These are phyloP conservation scores for Strobilomyces dryophilus DNA, from an alignment of 768 basidiomycete genomes.

Conservation along the genomic window DNA sequence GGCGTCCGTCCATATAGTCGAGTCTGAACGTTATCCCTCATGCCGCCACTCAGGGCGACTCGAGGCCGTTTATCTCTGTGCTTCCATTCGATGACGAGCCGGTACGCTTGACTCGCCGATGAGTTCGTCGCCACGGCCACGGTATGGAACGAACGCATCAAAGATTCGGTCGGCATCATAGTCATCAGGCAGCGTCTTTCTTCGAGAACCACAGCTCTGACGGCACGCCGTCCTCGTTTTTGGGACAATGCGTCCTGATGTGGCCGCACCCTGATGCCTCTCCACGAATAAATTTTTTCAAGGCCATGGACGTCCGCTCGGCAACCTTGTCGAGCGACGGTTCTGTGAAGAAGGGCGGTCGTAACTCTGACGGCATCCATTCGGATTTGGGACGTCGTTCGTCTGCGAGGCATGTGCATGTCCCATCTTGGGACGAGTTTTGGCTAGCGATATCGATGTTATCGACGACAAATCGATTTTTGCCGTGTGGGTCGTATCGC, in stretches of 20 bases:
- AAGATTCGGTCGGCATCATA: slow-evolving; percentile 39
- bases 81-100: background rate
- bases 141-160: slow-evolving; percentile 31
- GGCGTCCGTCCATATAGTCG: slow-evolving; percentile 45
- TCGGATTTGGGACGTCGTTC: background rate
- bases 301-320: slow-evolving; percentile 47
- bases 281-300: slow-evolving; percentile 35
- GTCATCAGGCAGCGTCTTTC: slow-evolving; percentile 23
- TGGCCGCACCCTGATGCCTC: slow-evolving; percentile 5
- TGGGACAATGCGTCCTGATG: slow-evolving; percentile 41
- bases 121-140: slow-evolving; percentile 41
- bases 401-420: slow-evolving; percentile 15
- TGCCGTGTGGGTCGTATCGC: too few relatives aligned
- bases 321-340: slow-evolving; percentile 40
- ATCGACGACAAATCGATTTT: background rate
- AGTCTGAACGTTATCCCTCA: slow-evolving; percentile 31
- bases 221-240: slow-evolving; percentile 47
- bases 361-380: slow-evolving; percentile 28
- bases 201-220: slow-evolving; percentile 30
- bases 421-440: slow-evolving; percentile 2
- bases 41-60: slow-evolving; percentile 43
- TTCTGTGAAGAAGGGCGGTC: slow-evolving; percentile 53
- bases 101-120: slow-evolving; percentile 42
- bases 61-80: background rate
- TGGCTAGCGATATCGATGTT: slow-evolving; percentile 19